Conservation (phyloP, 2,329 filamentous ascomycete genomes). For the Catunica adiposa region DNA sequence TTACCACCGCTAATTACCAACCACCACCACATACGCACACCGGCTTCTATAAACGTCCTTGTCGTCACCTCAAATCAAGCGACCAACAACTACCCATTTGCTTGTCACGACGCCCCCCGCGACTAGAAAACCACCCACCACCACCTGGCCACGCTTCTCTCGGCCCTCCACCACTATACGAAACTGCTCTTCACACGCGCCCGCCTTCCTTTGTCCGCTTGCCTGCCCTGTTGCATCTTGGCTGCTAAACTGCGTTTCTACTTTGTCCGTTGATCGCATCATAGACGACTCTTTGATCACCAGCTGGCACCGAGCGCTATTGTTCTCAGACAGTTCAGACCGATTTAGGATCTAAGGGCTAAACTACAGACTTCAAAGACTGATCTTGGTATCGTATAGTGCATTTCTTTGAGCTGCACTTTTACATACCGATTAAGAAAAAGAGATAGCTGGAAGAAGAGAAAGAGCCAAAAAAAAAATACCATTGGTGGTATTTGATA, state of each 20-base stretch:
- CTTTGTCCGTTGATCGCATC: not conserved
- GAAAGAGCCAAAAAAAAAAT: too few species aligned
- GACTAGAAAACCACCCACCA: too few species aligned
- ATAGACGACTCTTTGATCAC: not conserved
- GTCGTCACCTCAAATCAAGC: not conserved
- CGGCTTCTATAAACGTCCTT: too few species aligned
- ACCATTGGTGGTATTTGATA: too few species aligned
- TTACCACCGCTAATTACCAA: too few species aligned
- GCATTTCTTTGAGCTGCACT: not conserved
- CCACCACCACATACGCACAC: too few species aligned
- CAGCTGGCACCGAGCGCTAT: not conserved
- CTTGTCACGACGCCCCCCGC: not conserved
- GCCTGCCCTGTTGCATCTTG: not conserved
- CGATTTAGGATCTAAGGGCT: not conserved
- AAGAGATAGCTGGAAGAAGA: too few species aligned
- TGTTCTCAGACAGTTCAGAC: not conserved
- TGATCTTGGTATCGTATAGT: not conserved
- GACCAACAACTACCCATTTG: not conserved
- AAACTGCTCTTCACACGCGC: not conserved
- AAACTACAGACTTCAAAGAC: not conserved
- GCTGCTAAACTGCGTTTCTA: not conserved
- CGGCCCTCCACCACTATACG: too few species aligned
- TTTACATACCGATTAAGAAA: too few species aligned
- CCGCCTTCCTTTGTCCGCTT: not conserved
- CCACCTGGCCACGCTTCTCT: too few species aligned